Percentiles rank a stretch among this genome's conserved stretches.
These are phyloP conservation scores for Bimuria novae-zelandiae DNA, from an alignment of 2,329 filamentous ascomycete genomes.

Conservation along the genomic window DNA sequence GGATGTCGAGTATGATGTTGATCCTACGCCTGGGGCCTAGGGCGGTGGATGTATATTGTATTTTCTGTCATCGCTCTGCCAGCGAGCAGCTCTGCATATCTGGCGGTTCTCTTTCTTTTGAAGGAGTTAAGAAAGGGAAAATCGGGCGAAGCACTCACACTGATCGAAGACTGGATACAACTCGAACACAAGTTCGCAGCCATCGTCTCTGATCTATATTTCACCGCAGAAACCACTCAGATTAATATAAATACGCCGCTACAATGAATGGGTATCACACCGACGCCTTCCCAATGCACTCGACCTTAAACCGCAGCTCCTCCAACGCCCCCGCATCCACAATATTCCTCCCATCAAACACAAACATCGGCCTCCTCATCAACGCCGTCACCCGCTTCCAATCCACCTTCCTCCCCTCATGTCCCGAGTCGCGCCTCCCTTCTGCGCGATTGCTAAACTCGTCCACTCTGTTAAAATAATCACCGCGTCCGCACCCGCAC, in stretches of 20 bases:
- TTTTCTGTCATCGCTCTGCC: neutral
- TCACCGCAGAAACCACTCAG: neutral
- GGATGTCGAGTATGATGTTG: slow-evolving; percentile 71
- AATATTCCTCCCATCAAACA: slow-evolving; percentile 5
- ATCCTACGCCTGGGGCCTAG: slow-evolving; percentile 19
- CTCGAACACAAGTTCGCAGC: too few relatives aligned
- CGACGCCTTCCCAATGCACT: slow-evolving; percentile 2
- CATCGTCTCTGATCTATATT: too few relatives aligned
- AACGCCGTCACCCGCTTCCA: neutral
- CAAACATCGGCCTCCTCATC: slow-evolving; percentile 5
- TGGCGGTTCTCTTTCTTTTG: neutral
- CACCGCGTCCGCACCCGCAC: neutral
- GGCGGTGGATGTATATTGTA: neutral
- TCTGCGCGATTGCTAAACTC: slow-evolving; percentile 4
- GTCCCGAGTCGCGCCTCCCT: neutral
- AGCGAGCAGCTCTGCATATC: too few relatives aligned
- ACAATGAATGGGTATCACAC: neutral
- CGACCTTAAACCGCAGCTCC: neutral
- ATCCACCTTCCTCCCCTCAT: neutral
- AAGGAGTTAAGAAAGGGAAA: neutral
- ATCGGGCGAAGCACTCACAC: too few relatives aligned
- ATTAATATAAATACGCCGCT: neutral
- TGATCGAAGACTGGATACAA: too few relatives aligned
- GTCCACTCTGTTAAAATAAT: slow-evolving; percentile 8
- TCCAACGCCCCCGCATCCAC: slow-evolving; percentile 3